Conservation (phyloP, 257 asterid genomes). For the Petunia secreta region DNA sequence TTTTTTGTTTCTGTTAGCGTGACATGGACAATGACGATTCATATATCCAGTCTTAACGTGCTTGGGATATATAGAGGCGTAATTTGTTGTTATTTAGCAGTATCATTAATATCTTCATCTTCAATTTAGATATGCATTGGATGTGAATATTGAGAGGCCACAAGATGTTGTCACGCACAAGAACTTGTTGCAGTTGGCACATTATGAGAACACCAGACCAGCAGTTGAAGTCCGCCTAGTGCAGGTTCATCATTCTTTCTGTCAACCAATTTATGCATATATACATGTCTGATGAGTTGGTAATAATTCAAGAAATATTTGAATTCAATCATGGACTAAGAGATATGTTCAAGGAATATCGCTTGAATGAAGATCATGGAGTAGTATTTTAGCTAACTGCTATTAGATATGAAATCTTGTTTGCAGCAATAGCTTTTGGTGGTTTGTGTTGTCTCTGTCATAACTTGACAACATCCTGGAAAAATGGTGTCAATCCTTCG, state of each 20-base stretch:
- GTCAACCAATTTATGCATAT: background rate
- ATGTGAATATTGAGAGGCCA: constrained; percentile 78
- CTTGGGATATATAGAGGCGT: no score
- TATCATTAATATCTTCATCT: background rate
- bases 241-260: constrained; percentile 51
- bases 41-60: no score
- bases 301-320: background rate
- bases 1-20: background rate
- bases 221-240: constrained; percentile 89
- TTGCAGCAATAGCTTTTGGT: background rate
- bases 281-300: background rate
- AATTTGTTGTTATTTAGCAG: background rate
- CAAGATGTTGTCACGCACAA: constrained; percentile 93
- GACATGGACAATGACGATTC: no score
- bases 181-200: constrained; percentile 77
- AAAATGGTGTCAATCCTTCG: background rate
- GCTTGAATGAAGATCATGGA: background rate
- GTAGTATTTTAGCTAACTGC: background rate
- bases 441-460: background rate
- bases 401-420: no score
- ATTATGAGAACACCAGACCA: constrained; percentile 60
- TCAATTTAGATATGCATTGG: constrained; percentile 63
- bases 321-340: background rate
- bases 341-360: background rate
- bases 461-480: background rate